Base-by-base conservation (phyloP, 202 grass and related monocot genomes). In the Dendrocalamus latiflorus region DNA sequence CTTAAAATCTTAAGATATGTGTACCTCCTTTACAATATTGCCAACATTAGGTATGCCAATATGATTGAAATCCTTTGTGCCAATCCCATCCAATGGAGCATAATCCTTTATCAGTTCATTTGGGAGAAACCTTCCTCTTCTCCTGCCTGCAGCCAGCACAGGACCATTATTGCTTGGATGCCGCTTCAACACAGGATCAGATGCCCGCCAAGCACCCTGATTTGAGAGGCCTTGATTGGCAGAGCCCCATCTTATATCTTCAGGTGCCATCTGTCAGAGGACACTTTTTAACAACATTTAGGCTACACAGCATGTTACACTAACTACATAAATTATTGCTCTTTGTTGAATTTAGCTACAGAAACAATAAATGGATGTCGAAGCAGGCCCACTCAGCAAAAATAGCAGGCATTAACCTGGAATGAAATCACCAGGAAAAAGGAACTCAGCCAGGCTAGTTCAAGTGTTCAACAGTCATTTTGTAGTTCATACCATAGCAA, bases 11-110 rank as follows among this genome's bases (percentile, higher is more conserved):
- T n/a, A 8, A 82, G 45, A 26, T 15, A 85, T 82, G 49, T 79
- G 43, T 90, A 93, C 95, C 91, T 98, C 91, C 48, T 90, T 91
- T 20, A 98, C 72, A 56, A 98, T 48, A 70, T 34, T 85, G 45
- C 75, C 59, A 18, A 87, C 93, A 65, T 87, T 85, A 68, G 87
- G 91, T 38, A 93, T 81, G 42, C 93, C 87, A 76, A 98, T 85
- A 38, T 83, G 64, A 82, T 53, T 7, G 17, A 20, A 20, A 20
- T 53, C 85, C 85, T 41, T 51, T 47, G 81, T 90, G 66, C 78
- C 66, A 76, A 82, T 77, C 16, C 83, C 87, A 85, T 95, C 92
- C 42, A 89, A 62, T 68, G 72, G 75, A 34, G 36, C 38, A 51
- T 72, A 84, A 68, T 91, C 79, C 34, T 89, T 88, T 20, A 71